phyloP scores from a whole-genome alignment of 495 filamentous ascomycete genomes.

The Penicillium paxilli region DNA sequence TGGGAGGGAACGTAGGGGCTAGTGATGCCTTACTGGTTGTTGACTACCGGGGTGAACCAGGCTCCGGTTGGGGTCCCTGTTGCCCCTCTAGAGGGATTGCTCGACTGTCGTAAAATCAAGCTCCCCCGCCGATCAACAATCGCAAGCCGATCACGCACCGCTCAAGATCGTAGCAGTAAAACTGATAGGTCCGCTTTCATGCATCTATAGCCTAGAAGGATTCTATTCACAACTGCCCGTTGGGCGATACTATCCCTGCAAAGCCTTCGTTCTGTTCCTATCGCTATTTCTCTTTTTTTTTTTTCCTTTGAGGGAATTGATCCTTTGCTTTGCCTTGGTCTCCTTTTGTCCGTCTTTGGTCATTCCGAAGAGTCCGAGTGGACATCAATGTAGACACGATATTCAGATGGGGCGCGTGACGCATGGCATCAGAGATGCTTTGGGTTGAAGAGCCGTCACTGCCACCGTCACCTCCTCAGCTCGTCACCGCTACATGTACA shows the following conservation, averaged over 20 bases:
- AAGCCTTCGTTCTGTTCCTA: not conserved
- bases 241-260: conserved; percentile 9
- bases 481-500: conserved; percentile 35
- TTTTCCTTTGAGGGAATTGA: conserved; percentile 5
- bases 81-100: not conserved
- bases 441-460: not conserved
- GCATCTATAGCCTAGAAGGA: conserved; percentile 6
- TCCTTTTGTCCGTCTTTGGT: not conserved
- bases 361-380: conserved; percentile 45
- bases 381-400: conserved; percentile 36
- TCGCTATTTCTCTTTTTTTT: not conserved
- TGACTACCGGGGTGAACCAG: not conserved
- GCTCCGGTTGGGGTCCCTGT: not conserved
- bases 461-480: not conserved
- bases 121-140: conserved; percentile 3
- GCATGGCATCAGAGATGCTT: conserved; percentile 18
- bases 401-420: conserved; percentile 24
- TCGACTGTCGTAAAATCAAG: conserved; percentile 19
- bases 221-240: conserved; percentile 19
- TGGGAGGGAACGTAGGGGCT: not conserved
- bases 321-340: not conserved
- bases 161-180: not conserved
- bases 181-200: conserved; percentile 2
- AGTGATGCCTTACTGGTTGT: conserved; percentile 2
- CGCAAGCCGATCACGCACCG: not conserved